Evolutionary conservation across 768 basidiomycete species (phyloP).

Genomic region (Lyophyllum shimeji): DNA sequence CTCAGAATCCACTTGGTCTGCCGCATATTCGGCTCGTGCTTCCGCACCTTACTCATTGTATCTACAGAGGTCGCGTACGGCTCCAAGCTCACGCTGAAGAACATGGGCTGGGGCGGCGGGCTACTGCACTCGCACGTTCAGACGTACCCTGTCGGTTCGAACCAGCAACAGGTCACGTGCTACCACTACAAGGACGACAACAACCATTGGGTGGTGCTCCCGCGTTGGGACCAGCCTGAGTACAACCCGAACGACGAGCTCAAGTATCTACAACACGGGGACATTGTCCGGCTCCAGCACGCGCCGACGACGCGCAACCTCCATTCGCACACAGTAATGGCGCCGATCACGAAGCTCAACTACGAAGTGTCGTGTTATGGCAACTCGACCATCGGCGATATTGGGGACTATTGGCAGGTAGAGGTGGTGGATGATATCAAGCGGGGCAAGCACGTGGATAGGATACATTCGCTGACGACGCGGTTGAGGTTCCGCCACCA

Average conservation of each 20-base stretch:
- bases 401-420: slow-evolving; percentile 87
- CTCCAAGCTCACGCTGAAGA: slow-evolving; percentile 90
- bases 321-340: slow-evolving; percentile 87
- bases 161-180: slow-evolving; percentile 96
- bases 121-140: slow-evolving; percentile 97
- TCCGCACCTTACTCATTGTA: background rate
- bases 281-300: slow-evolving; percentile 81
- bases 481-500: slow-evolving; percentile 82
- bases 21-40: background rate
- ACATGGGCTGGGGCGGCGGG: slow-evolving; percentile 97
- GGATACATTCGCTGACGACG: slow-evolving; percentile 90
- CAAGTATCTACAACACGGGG: slow-evolving; percentile 71
- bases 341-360: slow-evolving; percentile 86
- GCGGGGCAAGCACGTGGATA: slow-evolving; percentile 56
- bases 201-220: slow-evolving; percentile 86
- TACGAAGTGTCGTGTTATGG: slow-evolving; percentile 95
- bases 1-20: slow-evolving; percentile 81
- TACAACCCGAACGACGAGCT: slow-evolving; percentile 70
- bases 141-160: slow-evolving; percentile 86
- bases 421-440: slow-evolving; percentile 92
- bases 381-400: slow-evolving; percentile 84
- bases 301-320: slow-evolving; percentile 83
- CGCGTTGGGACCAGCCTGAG: slow-evolving; percentile 73
- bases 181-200: slow-evolving; percentile 99
- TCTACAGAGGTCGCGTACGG: slow-evolving; percentile 80